A percentile compares a stretch with the other conserved stretches of the same genome.
phyloP scores from a whole-genome alignment of 805 yeast genomes.

The Yueomyces sp. region DNA sequence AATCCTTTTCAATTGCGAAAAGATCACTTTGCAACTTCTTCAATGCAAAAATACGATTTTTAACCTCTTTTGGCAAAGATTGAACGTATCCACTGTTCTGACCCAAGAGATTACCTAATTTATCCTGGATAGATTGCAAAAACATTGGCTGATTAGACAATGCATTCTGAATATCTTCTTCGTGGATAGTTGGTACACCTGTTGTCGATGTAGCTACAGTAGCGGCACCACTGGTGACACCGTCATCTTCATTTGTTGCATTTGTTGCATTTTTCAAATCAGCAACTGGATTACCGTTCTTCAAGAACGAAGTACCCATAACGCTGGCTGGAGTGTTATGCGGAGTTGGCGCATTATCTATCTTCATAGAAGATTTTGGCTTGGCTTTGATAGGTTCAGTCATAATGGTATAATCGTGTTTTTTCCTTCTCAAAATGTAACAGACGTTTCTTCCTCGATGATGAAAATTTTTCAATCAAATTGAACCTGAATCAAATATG shows the following conservation, averaged over 20 bases:
- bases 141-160: slow-evolving; percentile 71
- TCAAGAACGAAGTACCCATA: slow-evolving; percentile 51
- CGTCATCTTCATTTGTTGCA: slow-evolving; percentile 9
- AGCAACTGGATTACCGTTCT: slow-evolving; percentile 39
- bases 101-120: slow-evolving; percentile 74
- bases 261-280: slow-evolving; percentile 5
- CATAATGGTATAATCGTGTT: slow-evolving; percentile 29
- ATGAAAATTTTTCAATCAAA: too few relatives aligned
- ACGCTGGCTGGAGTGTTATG: slow-evolving; percentile 95
- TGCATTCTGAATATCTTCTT: slow-evolving; percentile 38
- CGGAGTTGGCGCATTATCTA: slow-evolving; percentile 92
- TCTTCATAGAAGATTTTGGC: slow-evolving; percentile 39
- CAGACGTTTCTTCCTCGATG: too few relatives aligned
- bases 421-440: neutral
- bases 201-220: slow-evolving; percentile 9
- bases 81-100: slow-evolving; percentile 77
- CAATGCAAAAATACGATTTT: slow-evolving; percentile 66
- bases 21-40: slow-evolving; percentile 72
- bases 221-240: neutral
- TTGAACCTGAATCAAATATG: too few relatives aligned
- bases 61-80: slow-evolving; percentile 56
- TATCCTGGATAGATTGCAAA: slow-evolving; percentile 79
- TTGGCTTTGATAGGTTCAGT: slow-evolving; percentile 73
- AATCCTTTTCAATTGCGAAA: slow-evolving; percentile 75
- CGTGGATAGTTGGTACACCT: slow-evolving; percentile 56